Conservation (phyloP, 192 early-diverging fungal genomes). For the Gaertneriomyces sp. region DNA sequence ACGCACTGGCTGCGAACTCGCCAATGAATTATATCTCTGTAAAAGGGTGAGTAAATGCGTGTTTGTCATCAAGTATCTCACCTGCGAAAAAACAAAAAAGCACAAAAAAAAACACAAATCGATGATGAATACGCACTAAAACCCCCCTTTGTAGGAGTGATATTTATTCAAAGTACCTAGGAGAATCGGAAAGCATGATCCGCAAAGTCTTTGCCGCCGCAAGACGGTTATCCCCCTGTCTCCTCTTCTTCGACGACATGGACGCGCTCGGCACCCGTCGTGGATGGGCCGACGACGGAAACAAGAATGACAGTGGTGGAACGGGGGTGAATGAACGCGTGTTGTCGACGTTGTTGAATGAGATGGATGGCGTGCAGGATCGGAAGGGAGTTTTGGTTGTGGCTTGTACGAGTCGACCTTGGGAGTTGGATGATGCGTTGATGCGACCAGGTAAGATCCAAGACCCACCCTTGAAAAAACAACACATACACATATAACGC, state of each 20-base stretch:
- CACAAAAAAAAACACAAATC: not conserved
- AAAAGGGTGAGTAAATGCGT: conserved; percentile 53
- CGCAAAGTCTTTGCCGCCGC: conserved; percentile 84
- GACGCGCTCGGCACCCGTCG: conserved; percentile 86
- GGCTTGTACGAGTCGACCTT: conserved; percentile 73
- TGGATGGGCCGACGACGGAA: conserved; percentile 40
- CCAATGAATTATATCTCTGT: conserved; percentile 81
- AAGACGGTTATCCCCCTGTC: conserved; percentile 76
- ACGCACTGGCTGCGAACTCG: conserved; percentile 71
- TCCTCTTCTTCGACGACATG: conserved; percentile 93
- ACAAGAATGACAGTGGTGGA: conserved; percentile 49
- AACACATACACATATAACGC: too few species aligned
- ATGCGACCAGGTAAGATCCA: conserved; percentile 61
- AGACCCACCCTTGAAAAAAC: too few species aligned
- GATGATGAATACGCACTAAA: too few species aligned
- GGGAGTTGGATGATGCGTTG: conserved; percentile 81
- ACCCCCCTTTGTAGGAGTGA: conserved; percentile 57
- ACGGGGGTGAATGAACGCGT: conserved; percentile 83
- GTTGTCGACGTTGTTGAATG: conserved; percentile 83
- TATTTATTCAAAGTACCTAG: conserved; percentile 93
- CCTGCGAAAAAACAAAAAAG: not conserved
- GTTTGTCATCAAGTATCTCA: conserved; percentile 24
- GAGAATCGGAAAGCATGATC: conserved; percentile 81
- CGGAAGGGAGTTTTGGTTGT: conserved; percentile 78
- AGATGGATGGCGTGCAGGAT: conserved; percentile 94